Percentiles rank a stretch among this genome's conserved stretches.
Conservation (phyloP, 306 rosid genomes). For the Cucurbita pepo region DNA sequence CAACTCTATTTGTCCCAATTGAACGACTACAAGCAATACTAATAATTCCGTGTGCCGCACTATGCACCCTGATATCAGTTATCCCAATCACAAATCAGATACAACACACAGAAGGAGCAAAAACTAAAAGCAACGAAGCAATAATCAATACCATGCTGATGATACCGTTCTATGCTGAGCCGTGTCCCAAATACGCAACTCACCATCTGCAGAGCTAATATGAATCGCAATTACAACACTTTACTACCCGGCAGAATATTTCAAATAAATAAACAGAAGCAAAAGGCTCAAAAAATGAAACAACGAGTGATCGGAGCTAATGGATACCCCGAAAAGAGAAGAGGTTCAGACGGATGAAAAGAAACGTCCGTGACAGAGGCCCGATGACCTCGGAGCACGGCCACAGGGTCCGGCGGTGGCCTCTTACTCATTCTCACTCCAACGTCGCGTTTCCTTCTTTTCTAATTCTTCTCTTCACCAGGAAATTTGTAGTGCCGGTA, state of each 20-base stretch:
- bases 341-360: conserved; percentile 47
- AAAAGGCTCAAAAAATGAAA: not conserved
- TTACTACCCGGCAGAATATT: not conserved
- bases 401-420: conserved; percentile 72
- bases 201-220: conserved; percentile 70
- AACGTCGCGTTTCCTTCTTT: conserved; percentile 28
- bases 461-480: conserved; percentile 27
- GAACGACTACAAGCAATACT: conserved; percentile 45
- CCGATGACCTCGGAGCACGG: conserved; percentile 79
- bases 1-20: conserved; percentile 47
- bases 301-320: not conserved
- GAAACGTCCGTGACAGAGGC: conserved; percentile 62
- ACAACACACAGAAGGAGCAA: not conserved
- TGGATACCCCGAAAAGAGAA: conserved; percentile 54
- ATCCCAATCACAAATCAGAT: not conserved
- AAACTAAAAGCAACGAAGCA: not conserved
- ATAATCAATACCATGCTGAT: conserved; percentile 46
- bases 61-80: conserved; percentile 44
- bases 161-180: conserved; percentile 58
- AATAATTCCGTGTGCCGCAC: conserved; percentile 74
- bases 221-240: not conserved
- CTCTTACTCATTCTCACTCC: conserved; percentile 49
- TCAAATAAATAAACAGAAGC: not conserved
- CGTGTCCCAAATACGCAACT: conserved; percentile 75
- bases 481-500: not conserved